Percentiles rank a stretch among this genome's conserved stretches.
Conservation (phyloP, 139 green algal species). For the Picochlorum costavermella region DNA sequence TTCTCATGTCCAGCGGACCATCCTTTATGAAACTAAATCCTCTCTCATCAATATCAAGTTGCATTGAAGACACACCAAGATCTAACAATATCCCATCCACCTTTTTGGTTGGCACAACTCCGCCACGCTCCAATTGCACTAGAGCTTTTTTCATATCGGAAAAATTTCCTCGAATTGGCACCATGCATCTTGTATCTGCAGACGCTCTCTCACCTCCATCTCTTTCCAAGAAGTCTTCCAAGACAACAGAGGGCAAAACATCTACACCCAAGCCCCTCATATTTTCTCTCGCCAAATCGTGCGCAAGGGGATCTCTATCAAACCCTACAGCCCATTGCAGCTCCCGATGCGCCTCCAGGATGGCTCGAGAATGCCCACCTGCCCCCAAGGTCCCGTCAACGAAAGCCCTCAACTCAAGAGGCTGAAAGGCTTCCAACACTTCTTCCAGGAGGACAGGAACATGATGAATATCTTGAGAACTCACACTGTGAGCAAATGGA, state of each 20-base stretch:
- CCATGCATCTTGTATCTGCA: neutral
- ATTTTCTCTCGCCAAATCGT: constrained; percentile 45
- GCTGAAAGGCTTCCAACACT: constrained; percentile 46
- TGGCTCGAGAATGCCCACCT: constrained; percentile 62
- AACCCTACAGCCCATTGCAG: constrained; percentile 64
- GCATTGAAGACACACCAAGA: constrained; percentile 94
- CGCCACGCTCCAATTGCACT: constrained; percentile 1
- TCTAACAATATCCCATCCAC: constrained; percentile 86
- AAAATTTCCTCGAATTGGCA: constrained; percentile 24
- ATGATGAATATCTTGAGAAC: constrained; percentile 13
- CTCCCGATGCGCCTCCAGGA: constrained; percentile 66
- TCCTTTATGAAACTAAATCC: constrained; percentile 82
- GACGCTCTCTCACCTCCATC: neutral
- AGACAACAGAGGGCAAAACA: constrained; percentile 3
- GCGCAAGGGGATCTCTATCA: constrained; percentile 75
- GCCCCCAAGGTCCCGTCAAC: constrained; percentile 86
- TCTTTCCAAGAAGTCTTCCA: neutral
- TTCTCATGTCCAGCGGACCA: constrained; percentile 85
- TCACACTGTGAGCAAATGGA: neutral
- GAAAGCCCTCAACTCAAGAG: constrained; percentile 33
- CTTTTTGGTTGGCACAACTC: neutral
- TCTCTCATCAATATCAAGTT: constrained; percentile 74
- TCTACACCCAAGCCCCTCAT: constrained; percentile 23
- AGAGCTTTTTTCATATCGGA: constrained; percentile 16
- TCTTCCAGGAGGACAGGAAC: constrained; percentile 55